phyloP scores from a whole-genome alignment of 495 filamentous ascomycete genomes.

The Hypoxylon trugodes region DNA sequence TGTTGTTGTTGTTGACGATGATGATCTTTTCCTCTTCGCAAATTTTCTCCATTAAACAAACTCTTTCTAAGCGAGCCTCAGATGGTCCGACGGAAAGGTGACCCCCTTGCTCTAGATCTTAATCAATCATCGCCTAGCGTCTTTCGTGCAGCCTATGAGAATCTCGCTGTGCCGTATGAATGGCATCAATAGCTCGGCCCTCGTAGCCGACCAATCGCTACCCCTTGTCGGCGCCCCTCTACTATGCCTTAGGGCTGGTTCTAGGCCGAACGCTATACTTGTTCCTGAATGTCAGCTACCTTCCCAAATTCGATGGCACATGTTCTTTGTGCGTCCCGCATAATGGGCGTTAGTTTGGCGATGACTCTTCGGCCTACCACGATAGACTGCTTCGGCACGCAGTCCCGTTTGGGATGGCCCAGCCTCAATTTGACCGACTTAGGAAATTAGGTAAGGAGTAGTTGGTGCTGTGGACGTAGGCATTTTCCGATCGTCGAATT shows the following conservation, averaged over 20 bases:
- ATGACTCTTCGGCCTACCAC: conserved; percentile 1
- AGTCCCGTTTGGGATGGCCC: conserved; percentile 19
- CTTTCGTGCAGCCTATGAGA: conserved; percentile 13
- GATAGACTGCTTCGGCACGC: conserved; percentile 18
- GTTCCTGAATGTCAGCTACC: conserved; percentile 27
- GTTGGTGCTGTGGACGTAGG: background rate
- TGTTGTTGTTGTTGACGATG: too few species aligned
- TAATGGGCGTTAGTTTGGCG: conserved; percentile 1
- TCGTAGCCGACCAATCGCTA: conserved; percentile 13
- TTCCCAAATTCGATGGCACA: conserved; percentile 13
- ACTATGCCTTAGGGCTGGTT: background rate
- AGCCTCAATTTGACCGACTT: background rate
- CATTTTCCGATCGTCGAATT: background rate
- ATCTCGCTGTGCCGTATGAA: conserved; percentile 4
- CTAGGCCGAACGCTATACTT: conserved; percentile 31
- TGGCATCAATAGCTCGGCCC: conserved; percentile 4
- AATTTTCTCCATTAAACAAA: conserved; percentile 34
- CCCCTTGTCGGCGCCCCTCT: conserved; percentile 1
- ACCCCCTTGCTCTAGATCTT: conserved; percentile 19
- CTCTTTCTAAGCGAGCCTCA: conserved; percentile 31
- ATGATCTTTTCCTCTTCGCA: conserved; percentile 36
- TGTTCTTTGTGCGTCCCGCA: background rate
- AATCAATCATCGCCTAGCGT: conserved; percentile 22
- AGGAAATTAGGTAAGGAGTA: conserved; percentile 23
- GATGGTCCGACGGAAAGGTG: conserved; percentile 12